Evolutionary conservation across 2,329 filamentous ascomycete genomes (phyloP), one percentile per base, ranked within the genome.

Genomic region (Magnaporthiopsis incrustans): DNA sequence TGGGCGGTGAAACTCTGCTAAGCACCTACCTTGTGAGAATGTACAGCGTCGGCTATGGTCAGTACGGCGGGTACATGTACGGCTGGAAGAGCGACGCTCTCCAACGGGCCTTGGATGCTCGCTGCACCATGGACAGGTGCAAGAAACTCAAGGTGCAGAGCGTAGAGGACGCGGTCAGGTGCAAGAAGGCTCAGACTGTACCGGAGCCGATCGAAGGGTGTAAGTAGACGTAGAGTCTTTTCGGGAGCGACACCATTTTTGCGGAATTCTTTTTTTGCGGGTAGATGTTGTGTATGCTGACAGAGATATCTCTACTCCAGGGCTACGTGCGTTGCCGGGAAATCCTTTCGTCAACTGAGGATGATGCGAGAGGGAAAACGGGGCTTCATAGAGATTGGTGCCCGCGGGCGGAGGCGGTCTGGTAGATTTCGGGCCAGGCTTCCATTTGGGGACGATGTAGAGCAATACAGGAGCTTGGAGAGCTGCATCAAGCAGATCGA

Each of bases 81-180:
- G 75, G 67, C 69, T 69, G 67, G 66, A 69, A 68, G 61, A 64
- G 69, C 60, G 73, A 78, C 65, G 73, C 74, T 22, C 73, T 77
- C 50, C 75, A 77, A 67, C 72, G 73, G 33, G 75, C 76, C 12
- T 75, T 77, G 73, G 75, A 77, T 66, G 74, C 74, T 61, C 66
- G 65, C 60, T 73, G 75, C 69, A 69, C 74, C 63, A 72, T 75
- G 59, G 62, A 60, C 18, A 32, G n/a, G 27, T 71, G 70, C 67
- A 68, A 68, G 60, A 68, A 67, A 32, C 68, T 73, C 63, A 66
- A 70, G 50, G 68, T 65, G n/a, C 72, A 73, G 67, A 71, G 62
- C 61, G 67, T 70, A 4, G 72, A 67, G 38, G 64, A 70, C 65
- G 67, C 68, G 10, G 71, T 70, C 65, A 63, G 68, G 62, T 73